Conservation (phyloP, 2,329 filamentous ascomycete species). For the Penicillium sp. region DNA sequence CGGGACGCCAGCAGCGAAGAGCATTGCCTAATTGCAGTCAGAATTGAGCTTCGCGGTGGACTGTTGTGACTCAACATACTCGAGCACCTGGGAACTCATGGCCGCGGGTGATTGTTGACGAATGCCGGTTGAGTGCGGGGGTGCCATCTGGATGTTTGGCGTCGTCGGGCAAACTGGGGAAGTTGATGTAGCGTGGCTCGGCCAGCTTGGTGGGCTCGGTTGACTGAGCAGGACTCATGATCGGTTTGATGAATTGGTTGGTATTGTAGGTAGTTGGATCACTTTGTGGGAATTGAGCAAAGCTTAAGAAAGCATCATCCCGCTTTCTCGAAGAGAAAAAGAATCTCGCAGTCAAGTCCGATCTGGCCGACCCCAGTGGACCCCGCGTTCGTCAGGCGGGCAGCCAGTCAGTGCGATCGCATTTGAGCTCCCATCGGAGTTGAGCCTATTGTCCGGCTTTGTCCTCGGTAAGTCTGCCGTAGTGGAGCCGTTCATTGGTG, state of each 20-base stretch:
- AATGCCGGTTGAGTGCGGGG: conserved; percentile 81
- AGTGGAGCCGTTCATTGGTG: not conserved
- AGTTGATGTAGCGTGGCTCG: conserved; percentile 60
- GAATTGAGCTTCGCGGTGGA: not conserved
- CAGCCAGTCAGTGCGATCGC: conserved; percentile 17
- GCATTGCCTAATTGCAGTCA: conserved; percentile 70
- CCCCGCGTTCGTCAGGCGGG: conserved; percentile 14
- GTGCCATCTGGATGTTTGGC: conserved; percentile 59
- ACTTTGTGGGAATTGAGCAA: not conserved
- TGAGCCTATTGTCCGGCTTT: conserved; percentile 14
- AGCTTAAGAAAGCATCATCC: not conserved
- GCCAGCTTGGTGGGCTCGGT: conserved; percentile 38
- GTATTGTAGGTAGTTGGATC: not conserved
- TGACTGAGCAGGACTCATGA: conserved; percentile 32
- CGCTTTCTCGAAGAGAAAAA: not conserved
- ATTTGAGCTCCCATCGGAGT: conserved; percentile 25
- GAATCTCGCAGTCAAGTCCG: conserved; percentile 16
- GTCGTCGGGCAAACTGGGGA: conserved; percentile 58
- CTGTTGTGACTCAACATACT: conserved; percentile 51
- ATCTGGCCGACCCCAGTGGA: conserved; percentile 12
- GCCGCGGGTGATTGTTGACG: conserved; percentile 75
- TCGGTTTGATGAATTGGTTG: not conserved
- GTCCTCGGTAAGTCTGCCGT: not conserved
- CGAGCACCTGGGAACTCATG: conserved; percentile 93
- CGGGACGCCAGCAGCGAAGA: conserved; percentile 89